Evolutionary conservation across 208 protist genomes (phyloP).

Genomic region (Trypanosoma scelopori): DNA sequence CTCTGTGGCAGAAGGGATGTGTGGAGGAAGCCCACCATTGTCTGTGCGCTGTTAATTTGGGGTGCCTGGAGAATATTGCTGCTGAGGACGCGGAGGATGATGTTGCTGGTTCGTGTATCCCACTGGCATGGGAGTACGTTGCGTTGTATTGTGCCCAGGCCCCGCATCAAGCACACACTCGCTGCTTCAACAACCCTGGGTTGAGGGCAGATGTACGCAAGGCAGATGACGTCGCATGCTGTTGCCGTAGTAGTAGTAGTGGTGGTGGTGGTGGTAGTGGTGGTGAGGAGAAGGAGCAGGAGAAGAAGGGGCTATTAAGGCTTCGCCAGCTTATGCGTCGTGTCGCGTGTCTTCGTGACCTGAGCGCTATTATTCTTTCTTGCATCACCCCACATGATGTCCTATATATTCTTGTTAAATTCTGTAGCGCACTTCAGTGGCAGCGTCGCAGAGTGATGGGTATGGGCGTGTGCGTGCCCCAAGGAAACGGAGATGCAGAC

Average conservation of each 20-base stretch:
- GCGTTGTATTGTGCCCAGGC: neutral
- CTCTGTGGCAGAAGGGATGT: conserved; percentile 57
- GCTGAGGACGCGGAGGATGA: neutral
- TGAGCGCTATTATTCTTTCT: conserved; percentile 47
- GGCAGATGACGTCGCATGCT: too few relatives aligned
- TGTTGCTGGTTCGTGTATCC: neutral
- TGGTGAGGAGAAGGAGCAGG: too few relatives aligned
- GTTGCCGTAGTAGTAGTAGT: too few relatives aligned
- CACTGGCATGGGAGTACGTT: conserved; percentile 6
- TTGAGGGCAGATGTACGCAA: too few relatives aligned
- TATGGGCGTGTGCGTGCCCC: neutral
- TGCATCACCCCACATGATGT: conserved; percentile 53
- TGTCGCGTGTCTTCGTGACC: conserved; percentile 47
- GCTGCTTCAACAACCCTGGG: neutral
- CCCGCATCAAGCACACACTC: neutral
- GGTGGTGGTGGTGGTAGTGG: neutral
- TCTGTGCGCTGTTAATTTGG: conserved; percentile 45
- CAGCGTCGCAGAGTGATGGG: conserved; percentile 19
- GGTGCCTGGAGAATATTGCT: conserved; percentile 25
- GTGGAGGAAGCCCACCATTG: conserved; percentile 57
- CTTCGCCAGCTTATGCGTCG: conserved; percentile 22
- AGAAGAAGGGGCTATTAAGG: neutral
- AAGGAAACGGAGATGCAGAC: neutral
- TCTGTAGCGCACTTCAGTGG: conserved; percentile 32
- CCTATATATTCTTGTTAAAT: conserved; percentile 39